Percentiles rank a stretch among this genome's conserved stretches.
phyloP scores from a whole-genome alignment of 306 rosid genomes.

The Castanea crenata region DNA sequence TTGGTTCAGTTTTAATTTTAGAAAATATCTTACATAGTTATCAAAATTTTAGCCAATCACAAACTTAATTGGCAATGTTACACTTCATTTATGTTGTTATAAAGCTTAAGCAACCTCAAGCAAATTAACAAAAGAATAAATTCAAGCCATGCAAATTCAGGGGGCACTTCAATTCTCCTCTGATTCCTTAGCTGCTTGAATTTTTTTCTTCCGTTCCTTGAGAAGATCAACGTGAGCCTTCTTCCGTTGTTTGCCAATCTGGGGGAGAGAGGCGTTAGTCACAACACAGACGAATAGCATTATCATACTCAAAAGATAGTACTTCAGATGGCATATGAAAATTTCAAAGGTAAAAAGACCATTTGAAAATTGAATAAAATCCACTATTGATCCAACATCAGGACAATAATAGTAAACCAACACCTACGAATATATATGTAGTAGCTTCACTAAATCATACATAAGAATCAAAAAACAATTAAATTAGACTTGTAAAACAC shows the following conservation, averaged over 20 bases:
- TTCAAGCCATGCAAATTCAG: background rate
- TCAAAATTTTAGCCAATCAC: slow-evolving; percentile 4
- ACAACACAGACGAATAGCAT: background rate
- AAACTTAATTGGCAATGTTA: slow-evolving; percentile 8
- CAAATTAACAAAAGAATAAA: background rate
- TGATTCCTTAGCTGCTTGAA: slow-evolving; percentile 45
- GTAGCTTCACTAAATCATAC: background rate
- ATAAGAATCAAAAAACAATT: background rate
- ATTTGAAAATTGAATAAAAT: background rate
- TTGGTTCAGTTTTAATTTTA: background rate
- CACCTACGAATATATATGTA: background rate
- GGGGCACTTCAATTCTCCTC: slow-evolving; percentile 21
- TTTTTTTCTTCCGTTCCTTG: slow-evolving; percentile 60
- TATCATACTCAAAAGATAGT: background rate
- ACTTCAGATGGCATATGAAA: background rate
- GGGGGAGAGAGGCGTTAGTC: background rate
- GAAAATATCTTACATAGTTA: background rate
- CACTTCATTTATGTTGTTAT: background rate
- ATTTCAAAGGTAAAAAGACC: background rate
- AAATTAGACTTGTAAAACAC: background rate
- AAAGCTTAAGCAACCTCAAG: background rate
- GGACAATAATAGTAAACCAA: too few relatives aligned
- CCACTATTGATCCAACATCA: background rate
- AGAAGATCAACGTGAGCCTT: slow-evolving; percentile 34
- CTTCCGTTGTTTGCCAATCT: slow-evolving; percentile 68